A percentile compares a stretch with the other conserved stretches of the same genome.
Conservation (phyloP, 2,329 filamentous ascomycete species). For the Neonectria magnoliae region DNA sequence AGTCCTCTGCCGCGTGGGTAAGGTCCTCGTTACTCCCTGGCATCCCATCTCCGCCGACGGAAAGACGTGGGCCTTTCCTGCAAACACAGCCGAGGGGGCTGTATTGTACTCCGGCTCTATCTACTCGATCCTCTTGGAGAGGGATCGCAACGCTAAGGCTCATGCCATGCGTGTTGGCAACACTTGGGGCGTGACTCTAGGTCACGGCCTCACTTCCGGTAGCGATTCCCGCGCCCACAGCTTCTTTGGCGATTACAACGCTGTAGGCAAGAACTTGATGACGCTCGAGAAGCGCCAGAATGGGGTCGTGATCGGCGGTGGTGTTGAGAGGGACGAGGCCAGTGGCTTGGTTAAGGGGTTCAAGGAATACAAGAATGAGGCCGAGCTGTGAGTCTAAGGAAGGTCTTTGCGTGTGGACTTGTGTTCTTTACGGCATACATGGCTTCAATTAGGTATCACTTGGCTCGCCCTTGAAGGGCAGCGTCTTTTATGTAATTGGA, state of each 20-base stretch:
- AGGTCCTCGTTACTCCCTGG: constrained; percentile 66
- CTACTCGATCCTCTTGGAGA: constrained; percentile 67
- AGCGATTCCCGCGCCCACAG: constrained; percentile 56
- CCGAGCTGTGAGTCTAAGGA: background rate
- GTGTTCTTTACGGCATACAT: background rate
- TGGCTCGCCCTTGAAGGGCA: background rate
- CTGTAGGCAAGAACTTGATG: constrained; percentile 53
- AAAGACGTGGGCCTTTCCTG: constrained; percentile 60
- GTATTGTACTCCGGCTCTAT: constrained; percentile 60
- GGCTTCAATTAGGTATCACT: background rate
- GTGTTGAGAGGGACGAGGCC: constrained; percentile 50
- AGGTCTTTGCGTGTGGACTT: background rate
- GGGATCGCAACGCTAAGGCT: constrained; percentile 52
- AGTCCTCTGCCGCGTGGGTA: constrained; percentile 57
- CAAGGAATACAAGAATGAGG: constrained; percentile 1
- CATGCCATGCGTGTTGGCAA: constrained; percentile 61
- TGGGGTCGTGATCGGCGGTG: constrained; percentile 57
- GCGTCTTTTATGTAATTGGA: background rate
- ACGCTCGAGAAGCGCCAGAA: constrained; percentile 46
- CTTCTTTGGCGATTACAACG: constrained; percentile 64
- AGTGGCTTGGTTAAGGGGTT: constrained; percentile 52
- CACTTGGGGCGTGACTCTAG: constrained; percentile 67
- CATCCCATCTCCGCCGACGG: constrained; percentile 61
- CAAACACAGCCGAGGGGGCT: constrained; percentile 44
- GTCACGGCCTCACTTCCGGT: constrained; percentile 60